phyloP scores from a whole-genome alignment of 345 rosid species.

The Citrus glauca region DNA sequence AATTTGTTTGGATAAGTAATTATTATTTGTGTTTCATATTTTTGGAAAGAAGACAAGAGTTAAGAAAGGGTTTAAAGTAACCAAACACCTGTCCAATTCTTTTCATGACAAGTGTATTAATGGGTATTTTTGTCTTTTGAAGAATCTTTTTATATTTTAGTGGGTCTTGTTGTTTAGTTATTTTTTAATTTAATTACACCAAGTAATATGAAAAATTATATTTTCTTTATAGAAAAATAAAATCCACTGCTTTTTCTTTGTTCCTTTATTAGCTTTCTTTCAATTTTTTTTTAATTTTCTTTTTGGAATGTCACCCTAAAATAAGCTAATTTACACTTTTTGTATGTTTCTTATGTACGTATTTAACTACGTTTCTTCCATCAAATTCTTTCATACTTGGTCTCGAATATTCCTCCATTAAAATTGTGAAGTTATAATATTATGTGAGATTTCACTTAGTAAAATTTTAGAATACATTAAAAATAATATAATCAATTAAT shows the following conservation, averaged over 20 bases:
- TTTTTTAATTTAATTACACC: background rate
- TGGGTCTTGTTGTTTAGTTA: background rate
- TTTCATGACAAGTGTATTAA: constrained; percentile 32
- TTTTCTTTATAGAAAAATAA: background rate
- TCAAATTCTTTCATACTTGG: background rate
- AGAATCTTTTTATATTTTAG: background rate
- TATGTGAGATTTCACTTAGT: too few species aligned
- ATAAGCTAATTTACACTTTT: constrained; percentile 10
- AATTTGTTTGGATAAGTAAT: background rate
- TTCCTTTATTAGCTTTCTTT: background rate
- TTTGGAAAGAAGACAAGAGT: background rate
- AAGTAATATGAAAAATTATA: background rate
- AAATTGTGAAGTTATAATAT: too few species aligned
- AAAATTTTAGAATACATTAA: too few species aligned
- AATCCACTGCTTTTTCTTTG: background rate
- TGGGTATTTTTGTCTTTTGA: constrained; percentile 25
- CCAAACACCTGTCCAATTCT: constrained; percentile 34
- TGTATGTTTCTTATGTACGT: background rate
- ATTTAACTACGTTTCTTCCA: background rate
- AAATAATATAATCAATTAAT: too few species aligned
- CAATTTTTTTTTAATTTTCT: background rate
- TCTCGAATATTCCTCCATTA: constrained; percentile 13
- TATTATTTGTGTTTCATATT: background rate
- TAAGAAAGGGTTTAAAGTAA: constrained; percentile 2
- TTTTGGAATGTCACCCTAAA: constrained; percentile 11